A percentile compares a stretch with the other conserved stretches of the same genome.
Conservation (phyloP, 768 basidiomycete genomes). For the Boletus vermiculosoides region DNA sequence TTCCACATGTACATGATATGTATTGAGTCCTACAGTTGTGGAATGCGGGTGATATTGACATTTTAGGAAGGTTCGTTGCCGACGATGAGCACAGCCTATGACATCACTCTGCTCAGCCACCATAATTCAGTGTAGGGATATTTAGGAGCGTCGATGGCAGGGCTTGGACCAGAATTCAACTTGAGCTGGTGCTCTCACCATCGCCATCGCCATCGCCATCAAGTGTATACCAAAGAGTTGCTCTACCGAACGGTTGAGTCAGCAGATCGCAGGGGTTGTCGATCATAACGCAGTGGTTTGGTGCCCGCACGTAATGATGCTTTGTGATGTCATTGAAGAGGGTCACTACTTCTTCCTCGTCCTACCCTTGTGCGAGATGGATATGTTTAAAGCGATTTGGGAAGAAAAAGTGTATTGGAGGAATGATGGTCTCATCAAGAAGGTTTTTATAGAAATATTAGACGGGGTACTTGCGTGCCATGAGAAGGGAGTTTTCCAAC, state of each 20-base stretch:
- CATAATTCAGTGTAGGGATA: too few species aligned
- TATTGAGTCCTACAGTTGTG: too few species aligned
- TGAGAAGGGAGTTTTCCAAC: conserved; percentile 67
- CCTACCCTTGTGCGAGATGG: conserved; percentile 52
- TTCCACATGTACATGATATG: too few species aligned
- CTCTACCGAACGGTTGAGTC: conserved; percentile 49
- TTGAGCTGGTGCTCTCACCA: too few species aligned
- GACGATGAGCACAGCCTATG: too few species aligned
- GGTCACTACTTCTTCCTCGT: conserved; percentile 63
- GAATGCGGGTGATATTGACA: too few species aligned
- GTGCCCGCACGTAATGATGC: conserved; percentile 56
- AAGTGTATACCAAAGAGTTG: conserved; percentile 36
- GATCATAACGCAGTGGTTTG: neutral
- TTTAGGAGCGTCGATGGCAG: too few species aligned
- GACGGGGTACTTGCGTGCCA: conserved; percentile 79
- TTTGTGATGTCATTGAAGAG: conserved; percentile 62
- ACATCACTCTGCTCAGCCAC: too few species aligned
- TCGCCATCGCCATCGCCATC: too few species aligned
- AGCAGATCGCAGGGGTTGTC: conserved; percentile 51
- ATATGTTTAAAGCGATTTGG: conserved; percentile 62
- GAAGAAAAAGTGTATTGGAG: conserved; percentile 49
- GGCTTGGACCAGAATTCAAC: too few species aligned
- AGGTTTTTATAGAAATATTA: conserved; percentile 70
- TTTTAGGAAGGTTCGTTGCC: too few species aligned
- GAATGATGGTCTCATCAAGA: conserved; percentile 60